Evolutionary conservation across 345 rosid genomes (phyloP).

Genomic region (Hibiscus tridactylites): DNA sequence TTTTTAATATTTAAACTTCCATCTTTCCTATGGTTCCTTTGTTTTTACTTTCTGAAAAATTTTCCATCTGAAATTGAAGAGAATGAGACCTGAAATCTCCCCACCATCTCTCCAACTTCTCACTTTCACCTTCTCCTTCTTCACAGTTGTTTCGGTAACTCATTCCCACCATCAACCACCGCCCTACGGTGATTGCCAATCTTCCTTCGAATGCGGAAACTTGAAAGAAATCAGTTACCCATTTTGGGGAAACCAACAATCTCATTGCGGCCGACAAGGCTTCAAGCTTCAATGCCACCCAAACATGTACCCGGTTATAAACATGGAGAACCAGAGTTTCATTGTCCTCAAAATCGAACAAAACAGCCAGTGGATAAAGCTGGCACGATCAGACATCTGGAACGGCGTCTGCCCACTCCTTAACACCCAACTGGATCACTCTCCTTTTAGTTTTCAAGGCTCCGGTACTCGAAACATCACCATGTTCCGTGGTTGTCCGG

Average conservation of each 20-base stretch:
- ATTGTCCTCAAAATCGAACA: background rate
- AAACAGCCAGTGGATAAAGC: background rate
- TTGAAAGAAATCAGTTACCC: conserved; percentile 2
- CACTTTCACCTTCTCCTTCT: background rate
- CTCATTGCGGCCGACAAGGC: conserved; percentile 4
- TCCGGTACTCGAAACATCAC: background rate
- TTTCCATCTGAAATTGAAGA: background rate
- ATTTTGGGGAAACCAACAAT: background rate
- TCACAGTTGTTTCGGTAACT: background rate
- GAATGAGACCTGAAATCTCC: background rate
- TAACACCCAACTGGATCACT: background rate
- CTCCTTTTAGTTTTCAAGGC: background rate
- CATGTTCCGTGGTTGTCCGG: background rate
- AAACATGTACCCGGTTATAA: background rate
- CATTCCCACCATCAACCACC: background rate
- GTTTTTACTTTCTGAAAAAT: background rate
- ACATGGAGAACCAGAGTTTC: background rate
- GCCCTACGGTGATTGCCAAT: background rate
- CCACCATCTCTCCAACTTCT: background rate
- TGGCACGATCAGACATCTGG: background rate
- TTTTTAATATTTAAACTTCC: background rate
- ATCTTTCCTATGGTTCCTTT: background rate
- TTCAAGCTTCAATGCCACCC: background rate
- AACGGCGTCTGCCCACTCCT: background rate
- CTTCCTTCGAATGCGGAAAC: conserved; percentile 1